Conservation (phyloP, 2,329 filamentous ascomycete genomes). For the Elsinoe fawcettii region DNA sequence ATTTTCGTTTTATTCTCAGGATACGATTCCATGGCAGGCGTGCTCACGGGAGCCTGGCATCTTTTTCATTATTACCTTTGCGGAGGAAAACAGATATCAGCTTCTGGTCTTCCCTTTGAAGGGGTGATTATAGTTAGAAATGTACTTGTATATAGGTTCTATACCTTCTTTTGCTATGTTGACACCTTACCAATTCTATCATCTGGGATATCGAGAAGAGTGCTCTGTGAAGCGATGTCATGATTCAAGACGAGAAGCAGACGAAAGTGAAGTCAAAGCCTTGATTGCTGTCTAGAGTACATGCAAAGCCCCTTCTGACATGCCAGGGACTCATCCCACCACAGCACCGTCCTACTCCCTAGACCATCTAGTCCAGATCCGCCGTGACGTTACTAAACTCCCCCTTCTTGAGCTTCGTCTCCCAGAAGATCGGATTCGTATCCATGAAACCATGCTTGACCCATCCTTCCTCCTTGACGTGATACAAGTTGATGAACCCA, state of each 20-base stretch:
- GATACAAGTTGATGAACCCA: constrained; percentile 97
- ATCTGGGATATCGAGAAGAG: too few relatives aligned
- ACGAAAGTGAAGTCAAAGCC: background rate
- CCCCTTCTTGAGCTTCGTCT: constrained; percentile 96
- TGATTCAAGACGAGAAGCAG: background rate
- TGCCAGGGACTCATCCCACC: background rate
- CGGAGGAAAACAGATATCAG: background rate
- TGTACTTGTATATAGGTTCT: constrained; percentile 10
- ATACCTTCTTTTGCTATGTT: constrained; percentile 9
- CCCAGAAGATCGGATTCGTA: constrained; percentile 99
- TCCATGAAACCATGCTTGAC: constrained; percentile 97
- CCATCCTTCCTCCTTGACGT: constrained; percentile 98
- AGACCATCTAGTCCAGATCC: constrained; percentile 50
- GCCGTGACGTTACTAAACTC: constrained; percentile 96
- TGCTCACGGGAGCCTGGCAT: constrained; percentile 3
- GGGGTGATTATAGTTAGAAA: too few relatives aligned
- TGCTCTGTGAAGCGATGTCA: background rate
- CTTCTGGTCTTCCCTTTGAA: constrained; percentile 5
- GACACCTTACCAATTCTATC: background rate
- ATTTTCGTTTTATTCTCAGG: background rate
- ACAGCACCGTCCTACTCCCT: background rate
- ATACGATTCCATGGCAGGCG: background rate
- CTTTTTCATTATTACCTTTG: background rate
- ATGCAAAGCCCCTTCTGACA: background rate
- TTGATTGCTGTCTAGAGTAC: constrained; percentile 7